phyloP scores from a whole-genome alignment of 2,329 filamentous ascomycete species.

The Apiospora hydei region DNA sequence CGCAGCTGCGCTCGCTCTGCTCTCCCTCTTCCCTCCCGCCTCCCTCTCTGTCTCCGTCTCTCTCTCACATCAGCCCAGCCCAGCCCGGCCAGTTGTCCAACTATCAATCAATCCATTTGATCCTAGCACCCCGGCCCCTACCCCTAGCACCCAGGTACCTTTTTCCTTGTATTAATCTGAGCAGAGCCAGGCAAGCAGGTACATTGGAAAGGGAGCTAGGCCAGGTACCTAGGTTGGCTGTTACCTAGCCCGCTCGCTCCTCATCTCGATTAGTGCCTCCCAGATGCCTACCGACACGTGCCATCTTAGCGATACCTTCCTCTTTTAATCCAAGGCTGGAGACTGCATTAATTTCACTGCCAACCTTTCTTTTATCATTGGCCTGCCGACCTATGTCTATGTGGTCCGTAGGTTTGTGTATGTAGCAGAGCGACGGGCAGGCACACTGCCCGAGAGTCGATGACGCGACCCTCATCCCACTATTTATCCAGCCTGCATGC shows the following conservation, averaged over 20 bases:
- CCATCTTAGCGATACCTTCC: conserved; percentile 19
- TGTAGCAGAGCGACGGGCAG: neutral
- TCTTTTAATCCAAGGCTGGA: conserved; percentile 16
- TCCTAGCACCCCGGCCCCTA: neutral
- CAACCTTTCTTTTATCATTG: conserved; percentile 14
- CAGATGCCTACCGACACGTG: conserved; percentile 19
- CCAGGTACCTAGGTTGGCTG: neutral
- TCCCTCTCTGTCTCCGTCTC: neutral
- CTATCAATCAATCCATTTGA: neutral
- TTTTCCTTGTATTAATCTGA: neutral
- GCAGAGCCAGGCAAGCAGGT: conserved; percentile 5
- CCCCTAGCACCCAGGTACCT: neutral
- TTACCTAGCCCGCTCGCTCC: neutral
- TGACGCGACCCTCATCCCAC: neutral
- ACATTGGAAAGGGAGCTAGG: conserved; percentile 9
- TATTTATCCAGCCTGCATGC: neutral
- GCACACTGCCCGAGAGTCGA: neutral
- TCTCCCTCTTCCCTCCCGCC: neutral
- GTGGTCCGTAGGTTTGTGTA: neutral
- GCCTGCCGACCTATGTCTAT: neutral
- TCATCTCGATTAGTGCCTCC: conserved; percentile 15
- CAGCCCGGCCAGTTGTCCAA: conserved; percentile 16
- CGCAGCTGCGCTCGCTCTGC: neutral
- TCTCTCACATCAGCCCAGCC: conserved; percentile 20
- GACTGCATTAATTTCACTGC: conserved; percentile 7